Evolutionary conservation across 2,329 filamentous ascomycete species (phyloP).

Genomic region (Aspergillus sp.): DNA sequence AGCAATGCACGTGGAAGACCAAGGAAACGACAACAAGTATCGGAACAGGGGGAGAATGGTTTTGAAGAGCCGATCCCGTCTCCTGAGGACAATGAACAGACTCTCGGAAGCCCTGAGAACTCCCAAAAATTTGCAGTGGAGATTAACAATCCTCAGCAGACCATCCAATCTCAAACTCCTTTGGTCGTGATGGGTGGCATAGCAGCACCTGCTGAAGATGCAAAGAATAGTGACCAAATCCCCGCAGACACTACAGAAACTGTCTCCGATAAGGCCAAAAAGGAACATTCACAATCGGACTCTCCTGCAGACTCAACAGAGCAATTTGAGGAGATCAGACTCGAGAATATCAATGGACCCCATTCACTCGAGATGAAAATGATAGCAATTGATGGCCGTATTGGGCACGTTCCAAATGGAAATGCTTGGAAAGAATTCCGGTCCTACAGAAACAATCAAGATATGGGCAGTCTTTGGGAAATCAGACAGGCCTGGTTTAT

Average conservation of each 20-base stretch:
- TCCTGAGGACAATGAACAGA: not conserved
- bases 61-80: not conserved
- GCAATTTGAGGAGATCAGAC: conserved; percentile 17
- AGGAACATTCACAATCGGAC: not conserved
- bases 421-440: conserved; percentile 43
- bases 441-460: conserved; percentile 40
- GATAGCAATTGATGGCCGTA: conserved; percentile 36
- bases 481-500: conserved; percentile 37
- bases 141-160: not conserved
- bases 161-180: too few species aligned
- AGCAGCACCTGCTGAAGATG: not conserved
- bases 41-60: not conserved
- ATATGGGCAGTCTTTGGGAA: conserved; percentile 43
- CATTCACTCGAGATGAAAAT: conserved; percentile 28
- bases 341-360: conserved; percentile 26
- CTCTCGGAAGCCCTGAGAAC: not conserved
- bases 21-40: conserved; percentile 2
- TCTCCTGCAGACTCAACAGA: conserved; percentile 2
- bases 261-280: not conserved
- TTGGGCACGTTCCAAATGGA: conserved; percentile 21
- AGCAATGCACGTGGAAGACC: conserved; percentile 2
- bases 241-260: not conserved
- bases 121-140: not conserved
- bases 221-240: not conserved
- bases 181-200: too few species aligned